phyloP scores from a whole-genome alignment of 2,329 filamentous ascomycete species.

The Aspergillus fischeri region DNA sequence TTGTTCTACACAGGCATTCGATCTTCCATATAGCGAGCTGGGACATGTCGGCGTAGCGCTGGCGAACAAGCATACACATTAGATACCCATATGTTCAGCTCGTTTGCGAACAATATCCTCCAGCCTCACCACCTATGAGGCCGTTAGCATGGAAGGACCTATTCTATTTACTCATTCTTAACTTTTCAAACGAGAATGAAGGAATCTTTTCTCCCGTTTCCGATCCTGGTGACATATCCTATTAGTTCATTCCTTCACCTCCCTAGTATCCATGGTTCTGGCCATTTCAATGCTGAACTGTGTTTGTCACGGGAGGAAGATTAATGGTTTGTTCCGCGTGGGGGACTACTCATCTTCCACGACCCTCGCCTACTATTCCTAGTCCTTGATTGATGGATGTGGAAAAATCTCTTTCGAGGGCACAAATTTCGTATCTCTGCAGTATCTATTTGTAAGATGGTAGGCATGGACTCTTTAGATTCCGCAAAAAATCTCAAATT shows the following conservation, averaged over 20 bases:
- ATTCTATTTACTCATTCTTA: neutral
- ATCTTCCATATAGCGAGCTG: neutral
- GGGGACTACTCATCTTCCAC: conserved; percentile 24
- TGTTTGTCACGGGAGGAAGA: conserved; percentile 44
- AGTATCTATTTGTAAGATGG: neutral
- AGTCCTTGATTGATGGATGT: conserved; percentile 5
- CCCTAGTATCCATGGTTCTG: conserved; percentile 43
- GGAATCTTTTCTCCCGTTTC: neutral
- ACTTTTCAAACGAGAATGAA: neutral
- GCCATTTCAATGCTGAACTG: conserved; percentile 38
- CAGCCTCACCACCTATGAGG: neutral
- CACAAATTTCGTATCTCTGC: conserved; percentile 14
- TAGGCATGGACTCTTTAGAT: neutral
- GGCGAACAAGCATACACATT: neutral
- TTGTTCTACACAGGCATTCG: neutral
- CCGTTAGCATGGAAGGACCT: neutral
- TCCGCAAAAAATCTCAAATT: neutral
- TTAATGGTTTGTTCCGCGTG: conserved; percentile 24
- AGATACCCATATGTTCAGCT: neutral
- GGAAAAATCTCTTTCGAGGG: conserved; percentile 20
- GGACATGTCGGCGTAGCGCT: neutral
- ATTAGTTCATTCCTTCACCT: conserved; percentile 16
- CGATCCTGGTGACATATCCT: neutral
- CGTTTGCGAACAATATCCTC: neutral
- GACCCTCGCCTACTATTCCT: conserved; percentile 22